A percentile compares a stretch with the other conserved stretches of the same genome.
These are phyloP conservation scores for Cyanophora paradoxa DNA, from an alignment of 78 protist genomes.

Conservation along the genomic window DNA sequence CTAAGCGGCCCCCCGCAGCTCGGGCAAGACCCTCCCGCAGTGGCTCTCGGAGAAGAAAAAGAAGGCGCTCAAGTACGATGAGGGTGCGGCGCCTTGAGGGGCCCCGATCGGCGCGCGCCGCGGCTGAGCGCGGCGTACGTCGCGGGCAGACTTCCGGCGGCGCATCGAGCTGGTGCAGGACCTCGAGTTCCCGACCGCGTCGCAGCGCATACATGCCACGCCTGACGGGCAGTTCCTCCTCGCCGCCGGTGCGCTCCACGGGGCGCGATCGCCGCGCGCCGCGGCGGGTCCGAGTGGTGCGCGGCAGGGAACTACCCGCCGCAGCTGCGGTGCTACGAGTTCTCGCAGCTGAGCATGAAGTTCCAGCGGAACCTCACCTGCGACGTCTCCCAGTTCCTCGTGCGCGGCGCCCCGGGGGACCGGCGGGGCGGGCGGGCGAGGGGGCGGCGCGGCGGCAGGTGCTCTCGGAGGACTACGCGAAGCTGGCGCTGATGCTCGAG, in stretches of 20 bases:
- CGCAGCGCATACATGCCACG: constrained; percentile 38
- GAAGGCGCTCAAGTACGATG: neutral
- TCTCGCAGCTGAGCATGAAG: constrained; percentile 75
- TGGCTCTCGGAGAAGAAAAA: constrained; percentile 4
- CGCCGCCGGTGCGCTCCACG: no score
- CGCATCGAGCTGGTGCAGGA: constrained; percentile 91
- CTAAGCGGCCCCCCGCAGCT: no score
- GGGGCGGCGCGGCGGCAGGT: constrained; percentile 12
- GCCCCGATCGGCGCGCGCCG: neutral
- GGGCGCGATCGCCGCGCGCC: no score
- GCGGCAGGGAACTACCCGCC: neutral
- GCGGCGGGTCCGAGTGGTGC: no score
- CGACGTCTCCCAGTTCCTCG: constrained; percentile 60
- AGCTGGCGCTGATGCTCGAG: constrained; percentile 65
- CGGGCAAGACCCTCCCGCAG: constrained; percentile 28
- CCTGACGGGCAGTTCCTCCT: constrained; percentile 55
- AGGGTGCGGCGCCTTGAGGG: neutral
- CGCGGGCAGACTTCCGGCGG: constrained; percentile 25
- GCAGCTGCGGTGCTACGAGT: constrained; percentile 67
- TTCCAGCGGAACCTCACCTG: constrained; percentile 68
- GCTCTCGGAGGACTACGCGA: constrained; percentile 85
- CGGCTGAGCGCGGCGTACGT: neutral
- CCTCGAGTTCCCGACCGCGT: constrained; percentile 76
- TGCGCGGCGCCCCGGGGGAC: constrained; percentile 2
- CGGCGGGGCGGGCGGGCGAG: neutral